Percentiles rank a stretch among this genome's conserved stretches.
phyloP scores from a whole-genome alignment of 306 rosid species.

The Trifolium fragiferum region DNA sequence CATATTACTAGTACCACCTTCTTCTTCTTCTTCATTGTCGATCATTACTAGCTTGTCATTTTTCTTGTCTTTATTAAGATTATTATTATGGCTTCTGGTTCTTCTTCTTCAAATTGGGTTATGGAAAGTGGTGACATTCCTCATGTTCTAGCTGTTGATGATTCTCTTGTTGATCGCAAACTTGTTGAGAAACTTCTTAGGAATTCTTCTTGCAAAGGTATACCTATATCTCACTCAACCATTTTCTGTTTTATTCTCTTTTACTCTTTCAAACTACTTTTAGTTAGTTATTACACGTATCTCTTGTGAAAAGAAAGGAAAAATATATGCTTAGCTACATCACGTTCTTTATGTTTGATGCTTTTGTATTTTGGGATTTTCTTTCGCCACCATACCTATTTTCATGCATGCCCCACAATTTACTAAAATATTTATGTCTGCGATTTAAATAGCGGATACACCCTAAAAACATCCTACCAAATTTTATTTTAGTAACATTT shows the following conservation, averaged over 20 bases:
- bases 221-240: neutral
- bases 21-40: neutral
- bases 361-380: neutral
- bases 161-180: slow-evolving; percentile 78
- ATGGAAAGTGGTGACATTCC: slow-evolving; percentile 70
- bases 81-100: slow-evolving; percentile 47
- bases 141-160: slow-evolving; percentile 96
- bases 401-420: too few species aligned
- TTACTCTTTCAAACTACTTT: neutral
- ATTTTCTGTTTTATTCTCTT: neutral
- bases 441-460: too few species aligned
- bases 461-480: too few species aligned
- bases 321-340: neutral
- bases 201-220: slow-evolving; percentile 88
- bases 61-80: slow-evolving; percentile 7
- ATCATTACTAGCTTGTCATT: neutral
- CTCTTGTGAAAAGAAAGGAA: neutral
- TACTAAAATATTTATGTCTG: too few species aligned
- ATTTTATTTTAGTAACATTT: too few species aligned
- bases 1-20: neutral
- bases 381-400: too few species aligned
- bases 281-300: slow-evolving; percentile 18
- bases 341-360: neutral
- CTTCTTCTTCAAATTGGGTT: slow-evolving; percentile 52
- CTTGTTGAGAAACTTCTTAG: slow-evolving; percentile 79